phyloP scores from a whole-genome alignment of 2,329 filamentous ascomycete species.

The Tolypocladium pustulatum region DNA sequence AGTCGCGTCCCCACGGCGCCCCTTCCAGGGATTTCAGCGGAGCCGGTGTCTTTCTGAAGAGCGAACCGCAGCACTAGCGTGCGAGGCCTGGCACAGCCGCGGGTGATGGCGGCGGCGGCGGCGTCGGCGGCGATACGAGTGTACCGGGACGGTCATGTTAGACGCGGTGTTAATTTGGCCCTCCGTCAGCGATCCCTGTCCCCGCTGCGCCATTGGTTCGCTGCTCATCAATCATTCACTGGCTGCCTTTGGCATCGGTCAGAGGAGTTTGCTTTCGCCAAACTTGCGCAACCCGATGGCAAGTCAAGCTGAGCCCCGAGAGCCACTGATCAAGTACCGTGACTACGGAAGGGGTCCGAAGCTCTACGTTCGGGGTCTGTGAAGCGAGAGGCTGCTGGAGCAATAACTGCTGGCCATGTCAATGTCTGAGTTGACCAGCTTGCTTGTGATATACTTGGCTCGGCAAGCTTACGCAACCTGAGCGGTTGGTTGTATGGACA shows the following conservation, averaged over 20 bases:
- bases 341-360: no score
- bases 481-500: not conserved
- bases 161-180: conserved; percentile 5
- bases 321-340: no score
- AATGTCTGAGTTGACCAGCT: not conserved
- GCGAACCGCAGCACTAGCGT: conserved; percentile 3
- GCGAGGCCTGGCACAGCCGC: conserved; percentile 9
- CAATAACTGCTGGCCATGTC: not conserved
- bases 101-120: not conserved
- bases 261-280: no score
- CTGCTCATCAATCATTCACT: not conserved
- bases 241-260: no score
- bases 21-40: not conserved
- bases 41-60: conserved; percentile 1
- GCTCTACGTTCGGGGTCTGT: no score
- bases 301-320: not conserved
- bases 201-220: conserved; percentile 2
- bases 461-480: not conserved
- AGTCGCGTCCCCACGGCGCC: not conserved
- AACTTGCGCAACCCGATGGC: no score
- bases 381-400: not conserved
- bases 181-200: not conserved
- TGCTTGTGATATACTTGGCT: not conserved
- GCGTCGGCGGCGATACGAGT: conserved; percentile 6
- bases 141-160: conserved; percentile 2